Conservation (phyloP, 1,284 basidiomycete genomes). For the Golubevia pallescens region DNA sequence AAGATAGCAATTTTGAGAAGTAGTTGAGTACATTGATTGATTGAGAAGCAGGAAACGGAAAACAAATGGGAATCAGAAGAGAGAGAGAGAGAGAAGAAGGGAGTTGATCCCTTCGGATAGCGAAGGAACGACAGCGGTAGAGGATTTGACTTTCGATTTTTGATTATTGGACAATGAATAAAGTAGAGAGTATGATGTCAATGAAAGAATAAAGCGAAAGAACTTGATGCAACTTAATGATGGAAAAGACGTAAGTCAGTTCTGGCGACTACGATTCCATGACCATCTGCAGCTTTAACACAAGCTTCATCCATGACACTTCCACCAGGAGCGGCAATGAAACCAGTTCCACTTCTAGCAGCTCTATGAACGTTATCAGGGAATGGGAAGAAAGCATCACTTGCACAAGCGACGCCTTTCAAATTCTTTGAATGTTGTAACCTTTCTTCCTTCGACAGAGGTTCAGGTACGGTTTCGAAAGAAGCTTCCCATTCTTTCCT, state of each 20-base stretch:
- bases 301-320: slow-evolving; percentile 86
- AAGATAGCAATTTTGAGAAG: no score
- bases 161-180: no score
- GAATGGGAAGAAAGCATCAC: slow-evolving; percentile 99
- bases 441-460: slow-evolving; percentile 77
- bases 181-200: no score
- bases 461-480: slow-evolving; percentile 78
- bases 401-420: slow-evolving; percentile 84
- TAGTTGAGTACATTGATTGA: no score
- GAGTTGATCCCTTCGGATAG: no score
- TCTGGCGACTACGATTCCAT: slow-evolving; percentile 58
- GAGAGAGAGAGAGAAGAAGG: no score
- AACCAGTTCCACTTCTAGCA: slow-evolving; percentile 85
- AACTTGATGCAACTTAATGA: slow-evolving; percentile 28
- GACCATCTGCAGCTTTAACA: slow-evolving; percentile 52
- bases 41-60: no score
- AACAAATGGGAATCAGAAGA: no score
- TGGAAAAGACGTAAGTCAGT: slow-evolving; percentile 62
- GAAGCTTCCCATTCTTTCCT: slow-evolving; percentile 87
- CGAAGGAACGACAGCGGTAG: no score
- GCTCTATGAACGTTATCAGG: slow-evolving; percentile 96
- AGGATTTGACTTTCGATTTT: no score
- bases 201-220: not conserved
- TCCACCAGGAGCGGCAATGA: slow-evolving; percentile 91
- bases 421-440: slow-evolving; percentile 45